Evolutionary conservation across 805 yeast genomes (phyloP).

Genomic region (Barnettozyma botsteinii): DNA sequence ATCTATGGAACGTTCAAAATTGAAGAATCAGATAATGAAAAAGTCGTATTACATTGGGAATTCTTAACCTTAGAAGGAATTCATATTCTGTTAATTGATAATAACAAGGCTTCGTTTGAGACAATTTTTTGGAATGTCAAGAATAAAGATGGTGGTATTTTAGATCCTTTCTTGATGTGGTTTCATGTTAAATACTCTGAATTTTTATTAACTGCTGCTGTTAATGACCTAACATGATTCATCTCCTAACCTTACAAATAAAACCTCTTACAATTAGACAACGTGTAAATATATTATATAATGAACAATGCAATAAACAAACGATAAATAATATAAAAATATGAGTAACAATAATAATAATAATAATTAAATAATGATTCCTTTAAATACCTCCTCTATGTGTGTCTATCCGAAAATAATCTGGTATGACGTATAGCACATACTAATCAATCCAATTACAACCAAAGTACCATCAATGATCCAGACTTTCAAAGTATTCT

Average conservation of each 20-base stretch:
- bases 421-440: constrained; percentile 64
- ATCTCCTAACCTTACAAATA: no score
- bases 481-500: constrained; percentile 30
- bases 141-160: neutral
- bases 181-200: neutral
- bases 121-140: neutral
- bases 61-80: neutral
- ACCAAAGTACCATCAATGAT: constrained; percentile 44
- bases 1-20: neutral
- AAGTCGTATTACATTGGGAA: neutral
- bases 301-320: no score
- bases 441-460: constrained; percentile 51
- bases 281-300: no score
- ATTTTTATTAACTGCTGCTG: neutral
- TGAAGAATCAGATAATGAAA: neutral
- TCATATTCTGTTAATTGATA: neutral
- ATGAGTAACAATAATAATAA: no score
- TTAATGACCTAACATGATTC: neutral
- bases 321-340: no score
- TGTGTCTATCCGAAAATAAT: constrained; percentile 31
- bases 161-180: neutral
- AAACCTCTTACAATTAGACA: no score
- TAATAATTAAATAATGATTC: no score
- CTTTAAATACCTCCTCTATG: no score
- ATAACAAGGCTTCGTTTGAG: neutral